Evolutionary conservation across 2,329 filamentous ascomycete genomes (phyloP).

Genomic region (Trichoderma atrobrunneum): DNA sequence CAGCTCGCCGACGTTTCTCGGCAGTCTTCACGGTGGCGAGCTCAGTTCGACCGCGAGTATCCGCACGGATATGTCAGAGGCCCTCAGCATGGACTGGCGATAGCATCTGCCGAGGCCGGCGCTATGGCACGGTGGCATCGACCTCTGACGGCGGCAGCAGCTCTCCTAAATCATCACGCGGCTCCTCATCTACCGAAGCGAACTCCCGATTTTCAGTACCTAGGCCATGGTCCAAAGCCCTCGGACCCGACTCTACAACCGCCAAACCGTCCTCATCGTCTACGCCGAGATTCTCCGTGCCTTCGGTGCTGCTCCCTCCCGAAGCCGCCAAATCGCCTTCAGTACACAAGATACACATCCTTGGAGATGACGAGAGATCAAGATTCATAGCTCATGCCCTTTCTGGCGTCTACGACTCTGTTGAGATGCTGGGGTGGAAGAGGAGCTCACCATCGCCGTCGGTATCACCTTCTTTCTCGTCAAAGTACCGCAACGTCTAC

Average conservation of each 20-base stretch:
- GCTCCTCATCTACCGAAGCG: conserved; percentile 24
- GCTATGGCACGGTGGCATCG: conserved; percentile 32
- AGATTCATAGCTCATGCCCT: conserved; percentile 42
- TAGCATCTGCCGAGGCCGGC: conserved; percentile 38
- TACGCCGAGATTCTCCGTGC: conserved; percentile 31
- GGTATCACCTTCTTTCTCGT: conserved; percentile 17
- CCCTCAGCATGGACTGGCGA: conserved; percentile 39
- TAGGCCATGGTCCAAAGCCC: conserved; percentile 26
- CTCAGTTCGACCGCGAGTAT: conserved; percentile 42
- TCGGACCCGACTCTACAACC: conserved; percentile 21
- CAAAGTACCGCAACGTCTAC: conserved; percentile 34
- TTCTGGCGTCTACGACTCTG: conserved; percentile 41
- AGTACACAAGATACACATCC: conserved; percentile 41
- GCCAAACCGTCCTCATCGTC: conserved; percentile 16
- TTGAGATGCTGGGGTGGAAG: conserved; percentile 35
- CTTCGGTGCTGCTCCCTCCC: conserved; percentile 37
- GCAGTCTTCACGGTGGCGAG: conserved; percentile 35
- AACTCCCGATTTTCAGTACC: conserved; percentile 13
- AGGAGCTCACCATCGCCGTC: conserved; percentile 16
- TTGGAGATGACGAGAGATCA: conserved; percentile 42
- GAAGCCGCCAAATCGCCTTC: conserved; percentile 32
- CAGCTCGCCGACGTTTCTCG: neutral
- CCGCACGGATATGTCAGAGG: conserved; percentile 41
- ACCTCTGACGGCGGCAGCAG: conserved; percentile 12
- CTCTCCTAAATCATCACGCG: conserved; percentile 25